Base-by-base conservation (phyloP, 208 protist species). In the Leptomonas pyrrhocoris region DNA sequence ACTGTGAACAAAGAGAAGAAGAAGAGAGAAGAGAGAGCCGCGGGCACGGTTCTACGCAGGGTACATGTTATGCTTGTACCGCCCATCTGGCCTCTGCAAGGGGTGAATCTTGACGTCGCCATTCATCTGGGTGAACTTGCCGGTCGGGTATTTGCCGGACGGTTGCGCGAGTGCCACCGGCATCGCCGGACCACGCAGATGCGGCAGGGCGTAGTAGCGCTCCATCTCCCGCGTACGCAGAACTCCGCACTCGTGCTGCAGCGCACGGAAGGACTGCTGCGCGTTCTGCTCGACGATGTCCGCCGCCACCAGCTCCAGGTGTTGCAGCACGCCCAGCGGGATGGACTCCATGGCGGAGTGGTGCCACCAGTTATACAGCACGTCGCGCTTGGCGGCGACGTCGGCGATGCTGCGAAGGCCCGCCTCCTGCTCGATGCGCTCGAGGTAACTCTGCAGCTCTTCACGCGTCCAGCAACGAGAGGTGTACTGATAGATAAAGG, bases 401-500 rank as follows among this genome's bases (percentile, higher is more conserved):
- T 73, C 83, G 25, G 72, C 73, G 73, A 94, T 90, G 15, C 79
- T 88, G 43, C 68, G 73, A 27, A 89, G 50, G 13, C 77, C 74
- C 12, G 83, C 83, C 23, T 56, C 60, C 49, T 80, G 74, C 61
- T 80, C 77, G 46, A 94, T 77, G 36, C 68, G 49, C 48, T 79
- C 80, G n/a, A 94, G 72, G 59, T 88, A 78, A 0, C 36, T 19
- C 49, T 77, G 65, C 50, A 91, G 68, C 28, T 83, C 73, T 45
- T 72, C 67, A n/a, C 43, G 58, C 9, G 79, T 77, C 86, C 89
- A 94, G 49, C 86, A 69, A 34, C 80, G 82, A 0, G 72, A 72
- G 5, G 84, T 87, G 80, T 94, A 90, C 61, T 85, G 84, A 53
- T 94, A 80, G 55, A 94, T 92, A 68, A 94, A 92, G 7, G 85